Percentiles rank a stretch among this genome's conserved stretches.
phyloP scores from a whole-genome alignment of 192 early-diverging fungal species.

The Podila epicladia region DNA sequence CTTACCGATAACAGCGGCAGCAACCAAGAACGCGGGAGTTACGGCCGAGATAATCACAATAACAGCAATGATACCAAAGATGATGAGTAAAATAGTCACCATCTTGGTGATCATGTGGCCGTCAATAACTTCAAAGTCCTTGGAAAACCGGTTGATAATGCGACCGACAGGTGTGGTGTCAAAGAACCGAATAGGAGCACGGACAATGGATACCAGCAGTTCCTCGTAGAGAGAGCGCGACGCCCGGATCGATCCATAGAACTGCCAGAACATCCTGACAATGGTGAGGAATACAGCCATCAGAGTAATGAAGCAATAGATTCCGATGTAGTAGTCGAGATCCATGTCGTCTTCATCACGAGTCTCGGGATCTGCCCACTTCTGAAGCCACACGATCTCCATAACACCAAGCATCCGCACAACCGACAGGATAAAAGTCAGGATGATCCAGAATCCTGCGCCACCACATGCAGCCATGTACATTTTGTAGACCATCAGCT shows the following conservation, averaged over 20 bases:
- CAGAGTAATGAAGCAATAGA: slow-evolving; percentile 63
- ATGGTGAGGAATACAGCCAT: slow-evolving; percentile 53
- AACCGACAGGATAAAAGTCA: slow-evolving; percentile 51
- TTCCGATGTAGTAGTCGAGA: slow-evolving; percentile 63
- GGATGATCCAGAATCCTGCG: slow-evolving; percentile 66
- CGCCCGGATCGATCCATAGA: slow-evolving; percentile 64
- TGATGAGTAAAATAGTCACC: slow-evolving; percentile 55
- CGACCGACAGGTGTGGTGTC: slow-evolving; percentile 88
- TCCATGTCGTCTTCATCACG: slow-evolving; percentile 20
- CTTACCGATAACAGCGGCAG: slow-evolving; percentile 58
- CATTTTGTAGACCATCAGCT: slow-evolving; percentile 73
- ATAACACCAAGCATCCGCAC: slow-evolving; percentile 59
- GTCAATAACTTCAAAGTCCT: slow-evolving; percentile 88
- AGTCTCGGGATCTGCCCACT: slow-evolving; percentile 54
- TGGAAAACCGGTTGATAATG: slow-evolving; percentile 90
- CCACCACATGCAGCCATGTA: slow-evolving; percentile 79
- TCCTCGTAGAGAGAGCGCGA: slow-evolving; percentile 64
- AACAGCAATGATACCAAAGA: slow-evolving; percentile 58
- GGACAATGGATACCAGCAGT: slow-evolving; percentile 67
- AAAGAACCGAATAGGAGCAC: slow-evolving; percentile 87
- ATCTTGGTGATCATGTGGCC: slow-evolving; percentile 62
- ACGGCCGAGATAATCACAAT: slow-evolving; percentile 68
- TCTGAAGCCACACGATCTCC: slow-evolving; percentile 75
- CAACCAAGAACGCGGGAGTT: slow-evolving; percentile 72
- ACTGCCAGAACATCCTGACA: slow-evolving; percentile 54